Conservation (phyloP, 2,329 filamentous ascomycete species). For the Trichoderma arundinaceum region DNA sequence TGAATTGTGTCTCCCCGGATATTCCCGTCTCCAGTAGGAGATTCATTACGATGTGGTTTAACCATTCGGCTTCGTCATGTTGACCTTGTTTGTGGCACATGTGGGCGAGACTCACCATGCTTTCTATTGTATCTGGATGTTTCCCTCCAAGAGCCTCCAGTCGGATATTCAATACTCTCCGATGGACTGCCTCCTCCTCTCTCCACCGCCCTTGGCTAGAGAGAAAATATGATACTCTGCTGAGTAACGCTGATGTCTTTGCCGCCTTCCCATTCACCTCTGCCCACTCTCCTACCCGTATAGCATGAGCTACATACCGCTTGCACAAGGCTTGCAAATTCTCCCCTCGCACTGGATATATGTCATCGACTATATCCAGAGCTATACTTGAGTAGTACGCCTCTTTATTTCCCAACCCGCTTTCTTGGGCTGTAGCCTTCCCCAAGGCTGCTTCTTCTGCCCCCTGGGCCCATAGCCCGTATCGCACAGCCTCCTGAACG, state of each 20-base stretch:
- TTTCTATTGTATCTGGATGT: background rate
- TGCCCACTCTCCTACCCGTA: background rate
- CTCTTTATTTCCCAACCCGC: background rate
- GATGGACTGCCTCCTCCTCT: background rate
- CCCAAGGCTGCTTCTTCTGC: background rate
- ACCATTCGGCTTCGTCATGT: conserved; percentile 34
- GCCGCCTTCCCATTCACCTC: background rate
- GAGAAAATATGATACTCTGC: background rate
- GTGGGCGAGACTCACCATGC: background rate
- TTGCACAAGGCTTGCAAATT: background rate
- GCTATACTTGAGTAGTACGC: background rate
- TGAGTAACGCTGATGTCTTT: background rate
- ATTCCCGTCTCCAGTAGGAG: too few relatives aligned
- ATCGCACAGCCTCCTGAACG: background rate
- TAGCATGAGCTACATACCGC: background rate
- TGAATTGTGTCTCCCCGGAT: too few relatives aligned
- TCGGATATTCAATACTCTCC: background rate
- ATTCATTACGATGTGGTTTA: too few relatives aligned
- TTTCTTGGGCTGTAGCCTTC: background rate
- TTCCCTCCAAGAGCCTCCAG: background rate
- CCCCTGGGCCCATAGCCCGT: background rate
- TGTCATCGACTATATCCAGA: background rate
- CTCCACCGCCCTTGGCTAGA: background rate
- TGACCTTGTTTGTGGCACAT: conserved; percentile 37
- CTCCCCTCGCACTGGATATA: background rate